A percentile compares a stretch with the other conserved stretches of the same genome.
phyloP scores from a whole-genome alignment of 2,329 filamentous ascomycete genomes.

The Beauveria rudraprayagi region DNA sequence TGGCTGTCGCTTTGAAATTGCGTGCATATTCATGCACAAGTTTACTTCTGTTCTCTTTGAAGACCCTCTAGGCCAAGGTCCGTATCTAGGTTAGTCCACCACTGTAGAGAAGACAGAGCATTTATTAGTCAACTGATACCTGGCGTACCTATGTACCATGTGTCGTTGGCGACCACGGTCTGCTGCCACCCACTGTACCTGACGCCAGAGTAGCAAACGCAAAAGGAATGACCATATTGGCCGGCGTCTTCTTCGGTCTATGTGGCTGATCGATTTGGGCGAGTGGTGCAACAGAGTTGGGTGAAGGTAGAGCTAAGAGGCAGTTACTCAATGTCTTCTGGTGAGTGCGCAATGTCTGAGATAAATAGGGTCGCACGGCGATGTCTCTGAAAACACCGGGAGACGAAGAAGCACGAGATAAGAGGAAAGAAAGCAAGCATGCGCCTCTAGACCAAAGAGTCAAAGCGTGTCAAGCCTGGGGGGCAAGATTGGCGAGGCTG shows the following conservation, averaged over 20 bases:
- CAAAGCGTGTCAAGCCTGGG: constrained; percentile 1
- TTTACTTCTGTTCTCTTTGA: constrained; percentile 21
- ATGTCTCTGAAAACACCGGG: background rate
- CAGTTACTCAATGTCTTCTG: background rate
- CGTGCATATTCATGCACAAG: background rate
- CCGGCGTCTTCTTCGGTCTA: background rate
- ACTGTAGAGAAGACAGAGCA: background rate
- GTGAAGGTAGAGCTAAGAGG: background rate
- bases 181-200: too few relatives aligned
- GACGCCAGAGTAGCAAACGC: background rate
- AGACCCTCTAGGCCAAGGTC: constrained; percentile 35
- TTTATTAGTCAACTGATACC: background rate
- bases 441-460: background rate
- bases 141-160: background rate
- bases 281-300: background rate
- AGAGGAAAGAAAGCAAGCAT: background rate
- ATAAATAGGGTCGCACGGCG: background rate
- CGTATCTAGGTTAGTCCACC: background rate
- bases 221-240: background rate
- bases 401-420: background rate
- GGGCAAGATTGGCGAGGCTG: background rate
- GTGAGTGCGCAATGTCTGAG: background rate
- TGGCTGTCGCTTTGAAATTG: too few relatives aligned
- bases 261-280: background rate
- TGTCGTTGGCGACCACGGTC: background rate